Evolutionary conservation across 768 basidiomycete species (phyloP).

Genomic region (Collybia sp.): DNA sequence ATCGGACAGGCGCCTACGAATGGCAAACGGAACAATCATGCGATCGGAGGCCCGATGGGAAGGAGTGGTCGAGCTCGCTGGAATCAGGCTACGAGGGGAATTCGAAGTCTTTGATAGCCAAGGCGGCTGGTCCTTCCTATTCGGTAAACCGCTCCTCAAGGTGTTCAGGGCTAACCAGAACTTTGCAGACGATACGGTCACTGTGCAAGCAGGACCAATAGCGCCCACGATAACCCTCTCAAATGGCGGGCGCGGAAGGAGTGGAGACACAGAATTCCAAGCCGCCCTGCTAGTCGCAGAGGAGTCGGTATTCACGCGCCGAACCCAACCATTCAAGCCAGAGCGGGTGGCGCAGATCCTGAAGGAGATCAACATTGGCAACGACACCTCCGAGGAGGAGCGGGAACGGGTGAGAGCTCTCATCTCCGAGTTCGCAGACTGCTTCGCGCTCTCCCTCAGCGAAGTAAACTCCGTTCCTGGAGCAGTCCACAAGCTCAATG

Average conservation of each 20-base stretch:
- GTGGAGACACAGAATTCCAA: neutral
- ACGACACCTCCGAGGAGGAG: constrained; percentile 19
- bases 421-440: constrained; percentile 27
- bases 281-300: neutral
- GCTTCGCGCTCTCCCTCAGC: constrained; percentile 22
- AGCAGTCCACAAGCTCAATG: constrained; percentile 26
- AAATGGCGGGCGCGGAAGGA: too few relatives aligned
- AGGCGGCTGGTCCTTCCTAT: too few relatives aligned
- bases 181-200: too few relatives aligned
- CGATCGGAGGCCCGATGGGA: neutral
- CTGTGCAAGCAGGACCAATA: neutral
- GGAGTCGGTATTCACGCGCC: constrained; percentile 8
- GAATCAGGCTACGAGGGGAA: neutral
- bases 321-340: constrained; percentile 18
- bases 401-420: constrained; percentile 12
- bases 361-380: constrained; percentile 16
- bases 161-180: too few relatives aligned
- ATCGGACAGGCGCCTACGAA: neutral
- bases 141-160: too few relatives aligned
- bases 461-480: constrained; percentile 23
- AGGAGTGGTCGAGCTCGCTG: neutral
- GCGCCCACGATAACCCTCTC: neutral
- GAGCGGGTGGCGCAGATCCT: constrained; percentile 15
- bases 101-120: too few relatives aligned
- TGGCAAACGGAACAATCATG: neutral